A percentile compares a stretch with the other conserved stretches of the same genome.
phyloP scores from a whole-genome alignment of 2,329 filamentous ascomycete genomes.

The Drechslera avenae region DNA sequence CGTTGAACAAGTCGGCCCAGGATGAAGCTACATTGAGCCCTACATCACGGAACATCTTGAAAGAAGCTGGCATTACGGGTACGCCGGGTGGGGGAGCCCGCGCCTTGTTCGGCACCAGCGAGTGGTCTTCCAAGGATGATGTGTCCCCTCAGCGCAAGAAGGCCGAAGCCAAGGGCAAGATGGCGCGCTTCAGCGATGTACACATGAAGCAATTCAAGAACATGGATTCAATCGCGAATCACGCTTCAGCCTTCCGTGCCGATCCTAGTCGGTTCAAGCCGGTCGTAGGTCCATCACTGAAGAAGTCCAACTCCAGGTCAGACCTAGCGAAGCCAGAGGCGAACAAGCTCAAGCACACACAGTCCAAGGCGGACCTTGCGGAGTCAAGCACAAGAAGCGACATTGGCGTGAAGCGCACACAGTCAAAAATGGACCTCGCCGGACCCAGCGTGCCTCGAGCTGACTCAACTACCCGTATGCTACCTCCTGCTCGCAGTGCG shows the following conservation, averaged over 20 bases:
- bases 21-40: constrained; percentile 59
- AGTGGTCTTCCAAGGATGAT: constrained; percentile 48
- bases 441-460: constrained; percentile 41
- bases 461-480: constrained; percentile 43
- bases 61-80: constrained; percentile 70
- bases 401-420: constrained; percentile 52
- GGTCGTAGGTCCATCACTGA: constrained; percentile 27
- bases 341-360: constrained; percentile 57
- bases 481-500: constrained; percentile 33
- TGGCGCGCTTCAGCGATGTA: constrained; percentile 78
- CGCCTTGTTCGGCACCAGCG: constrained; percentile 40
- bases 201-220: constrained; percentile 93
- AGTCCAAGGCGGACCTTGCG: constrained; percentile 68
- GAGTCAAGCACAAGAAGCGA: constrained; percentile 57
- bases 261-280: constrained; percentile 62
- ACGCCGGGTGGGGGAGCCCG: constrained; percentile 49
- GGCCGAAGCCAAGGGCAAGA: constrained; percentile 78
- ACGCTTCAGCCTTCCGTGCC: constrained; percentile 77
- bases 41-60: constrained; percentile 64
- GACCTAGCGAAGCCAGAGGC: constrained; percentile 52
- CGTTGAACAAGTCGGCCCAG: constrained; percentile 70
- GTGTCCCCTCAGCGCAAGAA: constrained; percentile 67
- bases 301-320: constrained; percentile 50
- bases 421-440: constrained; percentile 68
- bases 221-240: constrained; percentile 93